Evolutionary conservation across 164 flowering plant species (phyloP).

Genomic region (Umbilicus rupestris): DNA sequence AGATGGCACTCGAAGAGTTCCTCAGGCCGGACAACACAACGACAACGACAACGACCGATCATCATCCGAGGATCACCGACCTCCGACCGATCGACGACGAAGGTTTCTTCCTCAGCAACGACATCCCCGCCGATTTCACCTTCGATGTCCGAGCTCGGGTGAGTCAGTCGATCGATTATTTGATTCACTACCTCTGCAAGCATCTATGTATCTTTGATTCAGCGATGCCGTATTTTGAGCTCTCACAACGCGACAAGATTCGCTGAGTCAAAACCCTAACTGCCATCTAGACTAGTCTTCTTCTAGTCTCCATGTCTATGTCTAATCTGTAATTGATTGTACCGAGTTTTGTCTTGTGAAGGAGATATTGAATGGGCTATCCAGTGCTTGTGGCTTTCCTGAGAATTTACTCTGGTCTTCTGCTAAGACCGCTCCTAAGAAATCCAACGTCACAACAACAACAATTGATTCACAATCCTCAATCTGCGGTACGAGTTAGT

Average conservation of each 20-base stretch:
- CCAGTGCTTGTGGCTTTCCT: conserved; percentile 7
- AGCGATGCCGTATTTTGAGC: too few species aligned
- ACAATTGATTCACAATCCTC: conserved; percentile 10
- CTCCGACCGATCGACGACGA: neutral
- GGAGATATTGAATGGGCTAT: neutral
- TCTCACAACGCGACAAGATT: too few species aligned
- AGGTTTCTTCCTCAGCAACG: neutral
- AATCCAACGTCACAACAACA: neutral
- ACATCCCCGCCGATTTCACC: neutral
- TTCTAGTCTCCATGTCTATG: too few species aligned
- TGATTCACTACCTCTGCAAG: too few species aligned
- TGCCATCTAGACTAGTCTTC: too few species aligned
- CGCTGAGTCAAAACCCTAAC: too few species aligned
- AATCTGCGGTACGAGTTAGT: neutral
- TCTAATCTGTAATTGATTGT: too few species aligned
- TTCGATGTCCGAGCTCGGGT: conserved; percentile 1
- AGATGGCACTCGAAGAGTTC: conserved; percentile 9
- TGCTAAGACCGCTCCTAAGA: neutral
- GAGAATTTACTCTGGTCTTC: conserved; percentile 3
- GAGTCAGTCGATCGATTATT: neutral
- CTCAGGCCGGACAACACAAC: neutral
- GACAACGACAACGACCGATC: neutral
- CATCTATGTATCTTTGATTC: too few species aligned
- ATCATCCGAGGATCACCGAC: neutral
- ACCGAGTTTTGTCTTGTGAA: too few species aligned